Evolutionary conservation across 768 basidiomycete species (phyloP).

Genomic region (Leccinum arenicola): DNA sequence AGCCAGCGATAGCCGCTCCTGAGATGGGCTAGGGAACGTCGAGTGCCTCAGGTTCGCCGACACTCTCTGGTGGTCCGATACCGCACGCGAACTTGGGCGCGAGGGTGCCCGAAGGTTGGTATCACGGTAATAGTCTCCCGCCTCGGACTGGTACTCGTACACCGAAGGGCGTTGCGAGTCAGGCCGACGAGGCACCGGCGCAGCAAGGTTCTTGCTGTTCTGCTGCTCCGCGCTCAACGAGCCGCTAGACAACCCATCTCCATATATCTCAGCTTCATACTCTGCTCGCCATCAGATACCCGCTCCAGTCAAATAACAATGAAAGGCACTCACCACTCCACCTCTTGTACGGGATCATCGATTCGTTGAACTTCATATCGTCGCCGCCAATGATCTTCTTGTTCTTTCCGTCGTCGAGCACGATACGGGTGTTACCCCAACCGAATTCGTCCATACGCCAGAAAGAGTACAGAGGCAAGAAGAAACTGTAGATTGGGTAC

Average conservation of each 20-base stretch:
- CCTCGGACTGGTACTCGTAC: no score
- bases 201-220: constrained; percentile 24
- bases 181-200: constrained; percentile 36
- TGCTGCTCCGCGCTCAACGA: constrained; percentile 29
- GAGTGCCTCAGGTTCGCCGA: constrained; percentile 23
- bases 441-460: constrained; percentile 77
- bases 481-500: constrained; percentile 66
- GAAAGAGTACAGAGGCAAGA: constrained; percentile 69
- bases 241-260: constrained; percentile 49
- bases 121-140: no score
- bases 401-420: constrained; percentile 62
- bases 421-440: constrained; percentile 64
- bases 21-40: constrained; percentile 29
- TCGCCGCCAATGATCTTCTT: constrained; percentile 59
- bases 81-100: constrained; percentile 32
- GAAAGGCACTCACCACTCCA: constrained; percentile 54
- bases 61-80: constrained; percentile 31
- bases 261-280: constrained; percentile 65
- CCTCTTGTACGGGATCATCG: constrained; percentile 72
- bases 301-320: not conserved
- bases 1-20: constrained; percentile 38
- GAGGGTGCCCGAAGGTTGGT: constrained; percentile 17
- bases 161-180: not conserved
- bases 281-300: constrained; percentile 37
- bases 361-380: constrained; percentile 73